phyloP scores from a whole-genome alignment of 2,329 filamentous ascomycete genomes.

The Penicillium sp. region DNA sequence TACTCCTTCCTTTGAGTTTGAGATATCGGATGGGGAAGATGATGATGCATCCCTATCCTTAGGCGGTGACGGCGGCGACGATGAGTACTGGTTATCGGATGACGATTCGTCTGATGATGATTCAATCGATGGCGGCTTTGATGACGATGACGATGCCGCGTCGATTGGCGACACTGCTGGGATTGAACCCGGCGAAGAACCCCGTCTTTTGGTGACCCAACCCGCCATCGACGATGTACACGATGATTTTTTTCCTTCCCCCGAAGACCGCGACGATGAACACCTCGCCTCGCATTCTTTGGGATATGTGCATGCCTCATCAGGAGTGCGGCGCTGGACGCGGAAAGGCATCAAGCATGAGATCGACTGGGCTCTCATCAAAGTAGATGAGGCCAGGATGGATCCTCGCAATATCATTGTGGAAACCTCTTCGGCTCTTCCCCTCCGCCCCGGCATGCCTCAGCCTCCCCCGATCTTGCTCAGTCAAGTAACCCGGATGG shows the following conservation, averaged over 20 bases:
- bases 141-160: constrained; percentile 59
- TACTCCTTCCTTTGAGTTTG: constrained; percentile 48
- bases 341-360: constrained; percentile 79
- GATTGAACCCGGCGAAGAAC: constrained; percentile 73
- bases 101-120: constrained; percentile 59
- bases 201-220: constrained; percentile 83
- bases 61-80: constrained; percentile 42
- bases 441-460: constrained; percentile 41
- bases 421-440: constrained; percentile 26
- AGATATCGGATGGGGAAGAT: constrained; percentile 61
- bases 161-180: constrained; percentile 77
- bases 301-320: constrained; percentile 86
- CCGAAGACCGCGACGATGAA: constrained; percentile 75
- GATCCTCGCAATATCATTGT: constrained; percentile 73
- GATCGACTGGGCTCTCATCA: constrained; percentile 93
- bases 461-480: constrained; percentile 49
- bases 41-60: constrained; percentile 44
- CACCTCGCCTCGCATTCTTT: constrained; percentile 80
- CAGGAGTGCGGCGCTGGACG: constrained; percentile 78
- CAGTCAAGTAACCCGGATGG: constrained; percentile 60
- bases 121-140: constrained; percentile 53
- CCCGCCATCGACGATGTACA: constrained; percentile 87
- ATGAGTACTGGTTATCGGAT: constrained; percentile 52
- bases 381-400: constrained; percentile 72
- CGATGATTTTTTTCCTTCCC: constrained; percentile 80